Conservation (phyloP, 805 yeast species). For the Jamesozyma hellenica region DNA sequence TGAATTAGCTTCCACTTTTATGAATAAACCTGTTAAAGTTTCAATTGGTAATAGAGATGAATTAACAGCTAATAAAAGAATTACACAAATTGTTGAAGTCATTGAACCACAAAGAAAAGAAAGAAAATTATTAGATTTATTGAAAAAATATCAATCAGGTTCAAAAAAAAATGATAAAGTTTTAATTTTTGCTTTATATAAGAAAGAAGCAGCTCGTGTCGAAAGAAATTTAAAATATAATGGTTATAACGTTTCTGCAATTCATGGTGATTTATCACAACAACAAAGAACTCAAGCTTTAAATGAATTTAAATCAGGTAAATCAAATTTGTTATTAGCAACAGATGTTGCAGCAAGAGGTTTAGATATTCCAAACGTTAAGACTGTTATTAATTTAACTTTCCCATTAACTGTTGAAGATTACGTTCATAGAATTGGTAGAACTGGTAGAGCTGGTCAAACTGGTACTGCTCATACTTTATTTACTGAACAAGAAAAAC, state of each 20-base stretch:
- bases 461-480: constrained; percentile 91
- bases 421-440: constrained; percentile 93
- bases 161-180: constrained; percentile 65
- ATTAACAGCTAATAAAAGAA: constrained; percentile 86
- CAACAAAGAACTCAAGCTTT: constrained; percentile 84
- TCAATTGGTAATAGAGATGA: constrained; percentile 93
- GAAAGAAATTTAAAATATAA: constrained; percentile 64
- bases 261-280: constrained; percentile 93
- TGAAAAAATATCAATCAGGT: constrained; percentile 66
- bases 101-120: constrained; percentile 77
- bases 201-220: constrained; percentile 90
- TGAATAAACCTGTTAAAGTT: constrained; percentile 79
- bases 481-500: constrained; percentile 95
- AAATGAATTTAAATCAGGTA: constrained; percentile 74
- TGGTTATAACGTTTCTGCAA: constrained; percentile 79
- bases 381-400: constrained; percentile 86
- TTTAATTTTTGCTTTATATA: constrained; percentile 85
- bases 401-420: constrained; percentile 96
- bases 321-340: constrained; percentile 68
- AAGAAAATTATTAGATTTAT: constrained; percentile 55
- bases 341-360: constrained; percentile 99
- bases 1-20: constrained; percentile 75
- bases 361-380: constrained; percentile 93
- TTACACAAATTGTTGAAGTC: constrained; percentile 88
- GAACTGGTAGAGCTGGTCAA: constrained; percentile 97